These are phyloP conservation scores for Globisporangium paddicum DNA, from an alignment of 352 stramenopile species.

Conservation along the genomic window DNA sequence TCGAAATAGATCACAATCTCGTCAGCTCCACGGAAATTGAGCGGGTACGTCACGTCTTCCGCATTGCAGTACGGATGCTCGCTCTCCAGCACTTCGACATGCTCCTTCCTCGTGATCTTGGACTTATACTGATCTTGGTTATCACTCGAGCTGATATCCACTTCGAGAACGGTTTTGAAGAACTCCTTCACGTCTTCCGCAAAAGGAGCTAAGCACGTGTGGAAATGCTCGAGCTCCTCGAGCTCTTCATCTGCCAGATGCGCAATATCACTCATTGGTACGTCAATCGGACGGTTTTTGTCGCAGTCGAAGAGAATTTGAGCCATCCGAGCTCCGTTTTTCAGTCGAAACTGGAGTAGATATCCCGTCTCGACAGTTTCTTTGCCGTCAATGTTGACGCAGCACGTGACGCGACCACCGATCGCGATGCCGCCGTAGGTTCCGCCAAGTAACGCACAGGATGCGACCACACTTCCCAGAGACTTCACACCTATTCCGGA, in stretches of 20 bases:
- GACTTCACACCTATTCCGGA: not conserved
- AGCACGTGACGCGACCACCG: conserved; percentile 59
- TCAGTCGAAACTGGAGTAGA: conserved; percentile 45
- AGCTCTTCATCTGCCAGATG: conserved; percentile 42
- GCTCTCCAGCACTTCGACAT: conserved; percentile 71
- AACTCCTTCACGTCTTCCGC: conserved; percentile 21
- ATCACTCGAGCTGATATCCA: conserved; percentile 7
- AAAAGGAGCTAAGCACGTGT: conserved; percentile 27
- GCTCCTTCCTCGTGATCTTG: conserved; percentile 57
- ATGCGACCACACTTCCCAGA: conserved; percentile 28
- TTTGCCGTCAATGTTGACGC: conserved; percentile 70
- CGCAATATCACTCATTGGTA: conserved; percentile 46
- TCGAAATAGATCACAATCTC: conserved; percentile 85
- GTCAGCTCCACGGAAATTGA: conserved; percentile 58
- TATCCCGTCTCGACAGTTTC: conserved; percentile 69
- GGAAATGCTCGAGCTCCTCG: conserved; percentile 27
- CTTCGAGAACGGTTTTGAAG: conserved; percentile 22
- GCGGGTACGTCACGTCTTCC: conserved; percentile 54
- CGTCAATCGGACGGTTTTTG: conserved; percentile 37
- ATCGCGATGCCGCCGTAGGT: conserved; percentile 42
- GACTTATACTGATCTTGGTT: conserved; percentile 25
- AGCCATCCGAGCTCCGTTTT: conserved; percentile 32
- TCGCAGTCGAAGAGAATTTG: conserved; percentile 72
- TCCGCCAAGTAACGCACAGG: conserved; percentile 51
- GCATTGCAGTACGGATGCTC: conserved; percentile 65